Conservation (phyloP, 1,284 basidiomycete species). For the Malassezia furfur region DNA sequence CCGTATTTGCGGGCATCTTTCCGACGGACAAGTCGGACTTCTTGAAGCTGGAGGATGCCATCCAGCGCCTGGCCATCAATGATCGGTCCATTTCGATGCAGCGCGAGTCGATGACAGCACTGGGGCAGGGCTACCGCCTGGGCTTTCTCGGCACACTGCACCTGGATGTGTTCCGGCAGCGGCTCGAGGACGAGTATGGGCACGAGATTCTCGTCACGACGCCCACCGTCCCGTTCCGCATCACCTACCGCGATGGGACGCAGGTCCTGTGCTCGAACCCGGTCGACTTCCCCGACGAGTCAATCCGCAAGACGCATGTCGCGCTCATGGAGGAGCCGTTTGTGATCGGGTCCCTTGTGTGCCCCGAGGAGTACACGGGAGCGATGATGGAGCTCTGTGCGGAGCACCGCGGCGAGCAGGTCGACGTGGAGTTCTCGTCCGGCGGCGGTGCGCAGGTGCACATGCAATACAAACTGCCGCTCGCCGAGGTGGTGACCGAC, state of each 20-base stretch:
- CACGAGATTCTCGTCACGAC: constrained; percentile 42
- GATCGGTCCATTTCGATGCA: constrained; percentile 85
- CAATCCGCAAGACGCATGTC: constrained; percentile 27
- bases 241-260: constrained; percentile 29
- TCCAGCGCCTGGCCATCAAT: constrained; percentile 72
- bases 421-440: constrained; percentile 25
- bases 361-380: constrained; percentile 44
- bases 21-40: constrained; percentile 87
- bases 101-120: constrained; percentile 80
- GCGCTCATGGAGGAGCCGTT: constrained; percentile 35
- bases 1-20: constrained; percentile 95
- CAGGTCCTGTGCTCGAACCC: constrained; percentile 34
- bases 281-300: constrained; percentile 40
- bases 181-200: constrained; percentile 85
- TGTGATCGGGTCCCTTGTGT: constrained; percentile 36
- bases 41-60: constrained; percentile 86
- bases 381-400: constrained; percentile 47
- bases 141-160: constrained; percentile 93
- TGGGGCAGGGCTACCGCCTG: constrained; percentile 87
- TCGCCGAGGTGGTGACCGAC: constrained; percentile 45
- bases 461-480: constrained; percentile 39
- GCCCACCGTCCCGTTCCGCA: constrained; percentile 42
- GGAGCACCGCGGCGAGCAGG: constrained; percentile 42
- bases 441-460: constrained; percentile 22
- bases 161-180: constrained; percentile 92